A percentile compares a stretch with the other conserved stretches of the same genome.
Conservation (phyloP, 257 asterid species). For the Linaria vulgaris region DNA sequence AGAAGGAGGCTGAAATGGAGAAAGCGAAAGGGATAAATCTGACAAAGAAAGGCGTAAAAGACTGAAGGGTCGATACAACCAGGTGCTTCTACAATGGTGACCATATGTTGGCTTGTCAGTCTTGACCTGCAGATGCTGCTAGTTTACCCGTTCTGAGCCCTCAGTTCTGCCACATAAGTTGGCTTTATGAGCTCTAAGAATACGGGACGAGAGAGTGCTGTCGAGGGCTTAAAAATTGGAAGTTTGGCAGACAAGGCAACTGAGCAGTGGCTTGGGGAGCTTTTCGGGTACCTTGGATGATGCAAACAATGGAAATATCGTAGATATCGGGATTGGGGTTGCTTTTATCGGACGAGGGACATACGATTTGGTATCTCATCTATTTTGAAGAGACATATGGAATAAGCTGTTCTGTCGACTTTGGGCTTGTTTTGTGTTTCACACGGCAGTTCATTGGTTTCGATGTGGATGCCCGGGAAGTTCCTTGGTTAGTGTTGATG, state of each 20-base stretch:
- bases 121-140: constrained; percentile 14
- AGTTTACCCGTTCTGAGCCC: background rate
- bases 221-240: constrained; percentile 23
- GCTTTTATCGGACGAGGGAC: background rate
- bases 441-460: constrained; percentile 17
- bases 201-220: constrained; percentile 6
- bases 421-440: constrained; percentile 20
- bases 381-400: constrained; percentile 11
- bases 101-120: constrained; percentile 11
- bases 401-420: constrained; percentile 7
- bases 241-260: background rate
- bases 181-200: constrained; percentile 13
- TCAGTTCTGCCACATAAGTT: background rate
- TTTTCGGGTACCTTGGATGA: background rate
- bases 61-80: background rate
- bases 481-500: no score
- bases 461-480: constrained; percentile 10
- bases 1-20: constrained; percentile 84
- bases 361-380: no score
- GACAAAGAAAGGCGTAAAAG: constrained; percentile 52
- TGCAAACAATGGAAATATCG: background rate
- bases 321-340: background rate
- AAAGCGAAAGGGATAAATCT: constrained; percentile 56
- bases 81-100: constrained; percentile 3
- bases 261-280: background rate